Conservation (phyloP, 768 basidiomycete species). For the Tulasnella sp. region DNA sequence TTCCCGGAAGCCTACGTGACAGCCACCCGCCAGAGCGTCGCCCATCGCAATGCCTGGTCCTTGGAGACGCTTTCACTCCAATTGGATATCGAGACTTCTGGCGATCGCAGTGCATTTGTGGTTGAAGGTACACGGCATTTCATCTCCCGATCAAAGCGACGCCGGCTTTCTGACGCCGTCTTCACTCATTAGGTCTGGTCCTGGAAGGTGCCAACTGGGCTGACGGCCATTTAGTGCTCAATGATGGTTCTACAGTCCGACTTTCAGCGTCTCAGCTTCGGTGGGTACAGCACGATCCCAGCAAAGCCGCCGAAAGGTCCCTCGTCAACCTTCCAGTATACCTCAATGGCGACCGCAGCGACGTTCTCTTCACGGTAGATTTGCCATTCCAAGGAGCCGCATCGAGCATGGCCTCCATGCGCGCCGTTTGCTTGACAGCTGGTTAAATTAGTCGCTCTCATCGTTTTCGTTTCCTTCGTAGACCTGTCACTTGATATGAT, state of each 20-base stretch:
- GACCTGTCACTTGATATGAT: background rate
- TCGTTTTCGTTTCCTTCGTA: background rate
- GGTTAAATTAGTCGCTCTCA: conserved; percentile 38
- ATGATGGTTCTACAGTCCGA: conserved; percentile 76
- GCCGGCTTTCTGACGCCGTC: background rate
- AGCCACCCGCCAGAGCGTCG: conserved; percentile 92
- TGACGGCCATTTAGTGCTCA: conserved; percentile 65
- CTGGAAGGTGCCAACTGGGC: conserved; percentile 84
- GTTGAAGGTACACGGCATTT: conserved; percentile 66
- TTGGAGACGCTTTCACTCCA: conserved; percentile 79
- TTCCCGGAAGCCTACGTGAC: conserved; percentile 97
- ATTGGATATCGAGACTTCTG: conserved; percentile 77
- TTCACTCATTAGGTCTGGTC: conserved; percentile 58
- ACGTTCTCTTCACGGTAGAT: conserved; percentile 86
- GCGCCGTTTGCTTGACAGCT: conserved; percentile 88
- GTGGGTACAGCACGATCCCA: conserved; percentile 63
- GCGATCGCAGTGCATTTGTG: conserved; percentile 73
- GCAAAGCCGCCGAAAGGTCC: conserved; percentile 34
- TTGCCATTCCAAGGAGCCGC: conserved; percentile 70
- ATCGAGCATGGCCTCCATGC: conserved; percentile 70
- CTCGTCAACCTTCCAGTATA: conserved; percentile 86
- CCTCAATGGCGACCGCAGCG: conserved; percentile 82
- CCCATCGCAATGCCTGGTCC: conserved; percentile 88
- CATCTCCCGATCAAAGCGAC: background rate
- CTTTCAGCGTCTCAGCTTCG: conserved; percentile 78